Conservation (phyloP, 768 basidiomycete genomes). For the Serendipita sp. region DNA sequence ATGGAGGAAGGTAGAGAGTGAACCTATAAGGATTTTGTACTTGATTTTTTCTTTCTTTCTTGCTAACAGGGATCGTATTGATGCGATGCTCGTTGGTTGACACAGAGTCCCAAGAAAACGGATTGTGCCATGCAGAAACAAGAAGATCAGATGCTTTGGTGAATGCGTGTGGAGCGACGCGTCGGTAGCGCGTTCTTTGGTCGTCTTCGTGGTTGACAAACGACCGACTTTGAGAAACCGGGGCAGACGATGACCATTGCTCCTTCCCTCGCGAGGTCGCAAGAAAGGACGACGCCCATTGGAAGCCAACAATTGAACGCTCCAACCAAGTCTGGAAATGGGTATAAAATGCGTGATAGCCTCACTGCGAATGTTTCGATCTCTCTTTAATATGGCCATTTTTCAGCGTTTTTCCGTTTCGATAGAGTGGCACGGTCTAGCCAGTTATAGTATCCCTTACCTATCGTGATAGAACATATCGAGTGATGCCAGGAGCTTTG, state of each 20-base stretch:
- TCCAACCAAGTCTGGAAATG: not conserved
- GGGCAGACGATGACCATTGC: not conserved
- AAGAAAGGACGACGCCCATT: not conserved
- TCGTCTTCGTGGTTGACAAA: not conserved
- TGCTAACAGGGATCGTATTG: not conserved
- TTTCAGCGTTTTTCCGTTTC: no score
- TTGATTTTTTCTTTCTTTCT: not conserved
- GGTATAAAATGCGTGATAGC: not conserved
- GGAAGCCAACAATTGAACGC: not conserved
- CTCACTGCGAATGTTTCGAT: not conserved
- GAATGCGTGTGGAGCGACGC: not conserved
- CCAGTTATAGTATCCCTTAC: not conserved
- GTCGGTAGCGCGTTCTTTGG: not conserved
- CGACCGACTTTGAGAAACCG: not conserved
- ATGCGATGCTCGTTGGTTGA: not conserved
- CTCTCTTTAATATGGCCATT: not conserved
- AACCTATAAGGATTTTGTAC: not conserved
- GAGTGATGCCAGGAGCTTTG: not conserved
- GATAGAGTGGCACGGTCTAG: not conserved
- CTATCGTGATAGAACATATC: not conserved
- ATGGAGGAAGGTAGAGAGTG: not conserved
- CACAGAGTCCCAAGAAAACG: not conserved
- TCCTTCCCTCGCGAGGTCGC: not conserved
- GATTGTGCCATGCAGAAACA: no score
- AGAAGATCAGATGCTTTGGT: not conserved